phyloP scores from a whole-genome alignment of 331 rosid species.

The Pyrus hybrid region DNA sequence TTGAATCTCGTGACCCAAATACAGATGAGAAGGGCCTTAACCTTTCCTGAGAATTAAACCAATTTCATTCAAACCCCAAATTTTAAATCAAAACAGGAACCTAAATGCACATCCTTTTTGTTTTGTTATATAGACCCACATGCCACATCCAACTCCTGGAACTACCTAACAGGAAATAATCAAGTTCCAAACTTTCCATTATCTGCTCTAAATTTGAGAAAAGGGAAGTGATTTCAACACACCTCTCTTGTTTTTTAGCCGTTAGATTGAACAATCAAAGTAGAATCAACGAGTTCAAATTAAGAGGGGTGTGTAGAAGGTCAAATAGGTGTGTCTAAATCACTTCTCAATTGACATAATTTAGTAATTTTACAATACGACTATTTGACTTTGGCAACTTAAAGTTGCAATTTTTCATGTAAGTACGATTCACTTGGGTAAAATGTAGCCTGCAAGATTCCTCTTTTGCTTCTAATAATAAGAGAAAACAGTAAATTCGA shows the following conservation, averaged over 20 bases:
- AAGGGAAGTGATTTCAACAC: too few relatives aligned
- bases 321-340: too few relatives aligned
- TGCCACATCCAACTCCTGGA: too few relatives aligned
- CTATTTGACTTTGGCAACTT: too few relatives aligned
- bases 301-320: too few relatives aligned
- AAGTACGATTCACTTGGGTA: not conserved
- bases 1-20: conserved; percentile 23
- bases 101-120: not conserved
- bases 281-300: not conserved
- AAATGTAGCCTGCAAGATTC: not conserved
- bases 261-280: too few relatives aligned
- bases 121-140: not conserved
- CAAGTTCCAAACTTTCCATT: not conserved
- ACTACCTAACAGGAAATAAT: not conserved
- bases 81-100: not conserved
- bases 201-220: not conserved
- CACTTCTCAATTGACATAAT: too few relatives aligned
- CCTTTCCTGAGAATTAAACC: conserved; percentile 39
- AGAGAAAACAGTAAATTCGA: not conserved
- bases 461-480: not conserved
- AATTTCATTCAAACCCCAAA: not conserved
- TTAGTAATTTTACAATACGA: too few relatives aligned
- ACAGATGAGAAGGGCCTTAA: conserved; percentile 62
- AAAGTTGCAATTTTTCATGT: not conserved
- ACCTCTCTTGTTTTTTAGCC: too few relatives aligned